Evolutionary conservation across 495 filamentous ascomycete species (phyloP), one percentile per base, ranked within the genome.

Genomic region (Penicillium alfredii): DNA sequence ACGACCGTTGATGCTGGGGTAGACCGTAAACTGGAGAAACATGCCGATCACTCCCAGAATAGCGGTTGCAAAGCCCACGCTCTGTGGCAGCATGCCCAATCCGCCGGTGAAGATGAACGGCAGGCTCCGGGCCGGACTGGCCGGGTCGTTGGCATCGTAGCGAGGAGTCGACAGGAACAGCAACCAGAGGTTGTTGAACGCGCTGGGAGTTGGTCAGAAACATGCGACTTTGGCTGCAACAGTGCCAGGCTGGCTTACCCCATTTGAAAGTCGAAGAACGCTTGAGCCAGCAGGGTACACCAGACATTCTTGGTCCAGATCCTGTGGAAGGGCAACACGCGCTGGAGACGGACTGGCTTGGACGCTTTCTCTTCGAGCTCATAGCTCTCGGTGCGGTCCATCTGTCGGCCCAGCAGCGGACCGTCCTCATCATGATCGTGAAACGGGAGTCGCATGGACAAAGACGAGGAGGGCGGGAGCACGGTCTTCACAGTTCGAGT

Each of bases 161-260:
- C 84, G 82, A 0, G 86, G 82, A 0, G 86, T 84, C 1, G 82
- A 86, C 40, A 94, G 79, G 69, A 88, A 90, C 38, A 86, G 72
- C 42, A 84, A 82, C 84, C 84, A 90, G 29, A 90, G 72, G 32
- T 80, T 82, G 58, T 86, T 86, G 71, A 89, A 92, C 27, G 84
- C 85, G 41, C 81, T 60, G 28, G 14, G 15, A 14, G 3, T 8
- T 20, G 4, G 9, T 9, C 5, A 35, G 29, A 18, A 44, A n/a
- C n/a, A n/a, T n/a, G n/a, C n/a, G n/a, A n/a, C n/a, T n/a, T n/a
- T n/a, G n/a, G n/a, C n/a, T n/a, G n/a, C n/a, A n/a, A n/a, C n/a
- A n/a, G n/a, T n/a, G n/a, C n/a, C n/a, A n/a, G n/a, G n/a, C n/a
- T n/a, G n/a, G n/a, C 53, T 16, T 47, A 60, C 56, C 65, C 83